Percentiles rank a stretch among this genome's conserved stretches.
Conservation (phyloP, 164 flowering plant species). For the Piper longum region DNA sequence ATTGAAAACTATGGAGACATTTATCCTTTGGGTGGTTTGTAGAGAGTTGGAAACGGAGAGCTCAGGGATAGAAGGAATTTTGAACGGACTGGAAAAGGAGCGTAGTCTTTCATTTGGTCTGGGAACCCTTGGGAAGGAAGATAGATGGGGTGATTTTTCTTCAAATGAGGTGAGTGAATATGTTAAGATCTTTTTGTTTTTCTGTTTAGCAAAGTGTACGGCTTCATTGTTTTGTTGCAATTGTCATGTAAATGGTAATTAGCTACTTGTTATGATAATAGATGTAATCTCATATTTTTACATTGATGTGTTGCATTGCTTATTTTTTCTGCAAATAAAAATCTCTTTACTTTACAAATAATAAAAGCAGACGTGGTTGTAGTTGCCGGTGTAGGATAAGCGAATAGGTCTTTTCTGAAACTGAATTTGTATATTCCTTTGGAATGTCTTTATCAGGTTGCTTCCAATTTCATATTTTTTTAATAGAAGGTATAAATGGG, state of each 20-base stretch:
- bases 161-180: conserved; percentile 1
- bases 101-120: conserved; percentile 33
- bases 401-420: too few species aligned
- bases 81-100: conserved; percentile 62
- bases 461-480: not conserved
- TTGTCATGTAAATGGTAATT: not conserved
- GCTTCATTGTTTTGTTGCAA: not conserved
- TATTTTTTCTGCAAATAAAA: not conserved
- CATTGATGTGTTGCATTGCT: not conserved
- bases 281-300: not conserved
- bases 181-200: not conserved
- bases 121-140: conserved; percentile 18
- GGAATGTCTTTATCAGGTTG: not conserved
- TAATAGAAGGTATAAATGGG: not conserved
- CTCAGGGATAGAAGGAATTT: conserved; percentile 62
- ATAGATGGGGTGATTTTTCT: conserved; percentile 8
- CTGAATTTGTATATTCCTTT: not conserved
- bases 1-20: not conserved
- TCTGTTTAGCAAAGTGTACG: not conserved
- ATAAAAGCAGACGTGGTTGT: not conserved
- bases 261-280: not conserved
- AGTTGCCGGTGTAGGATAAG: not conserved
- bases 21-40: not conserved
- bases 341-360: not conserved
- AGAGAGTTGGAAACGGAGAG: conserved; percentile 33